These are phyloP conservation scores for Viola odorata DNA, from an alignment of 345 rosid species.

Conservation along the genomic window DNA sequence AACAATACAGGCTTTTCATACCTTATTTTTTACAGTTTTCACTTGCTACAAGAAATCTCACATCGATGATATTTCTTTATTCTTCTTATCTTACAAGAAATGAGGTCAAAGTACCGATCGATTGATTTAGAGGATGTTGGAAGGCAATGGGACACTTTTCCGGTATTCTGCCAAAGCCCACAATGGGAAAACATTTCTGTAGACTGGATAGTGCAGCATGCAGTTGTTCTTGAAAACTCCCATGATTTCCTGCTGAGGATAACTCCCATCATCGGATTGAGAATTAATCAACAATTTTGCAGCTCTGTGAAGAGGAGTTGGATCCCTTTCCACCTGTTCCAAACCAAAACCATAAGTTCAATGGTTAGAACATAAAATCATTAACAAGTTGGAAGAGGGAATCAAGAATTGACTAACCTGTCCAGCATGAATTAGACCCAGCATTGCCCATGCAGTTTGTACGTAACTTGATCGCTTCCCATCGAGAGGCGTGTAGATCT, in stretches of 20 bases:
- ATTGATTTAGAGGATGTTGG: conserved; percentile 3
- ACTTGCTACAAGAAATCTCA: too few relatives aligned
- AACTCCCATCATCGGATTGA: conserved; percentile 55
- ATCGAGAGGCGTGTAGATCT: conserved; percentile 44
- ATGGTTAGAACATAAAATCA: neutral
- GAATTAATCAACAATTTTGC: conserved; percentile 67
- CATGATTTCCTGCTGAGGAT: conserved; percentile 47
- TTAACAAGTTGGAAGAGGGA: neutral
- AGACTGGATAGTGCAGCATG: conserved; percentile 37
- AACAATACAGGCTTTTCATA: too few relatives aligned
- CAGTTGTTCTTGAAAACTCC: conserved; percentile 43
- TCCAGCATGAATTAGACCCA: conserved; percentile 43
- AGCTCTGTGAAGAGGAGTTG: conserved; percentile 55
- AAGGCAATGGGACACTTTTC: conserved; percentile 19
- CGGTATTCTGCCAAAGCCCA: conserved; percentile 47
- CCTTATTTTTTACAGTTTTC: too few relatives aligned
- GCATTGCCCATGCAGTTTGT: conserved; percentile 48
- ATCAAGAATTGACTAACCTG: conserved; percentile 29
- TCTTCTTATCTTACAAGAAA: too few relatives aligned
- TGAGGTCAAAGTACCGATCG: neutral
- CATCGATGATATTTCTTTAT: too few relatives aligned
- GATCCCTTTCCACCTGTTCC: conserved; percentile 30
- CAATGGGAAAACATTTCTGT: conserved; percentile 38
- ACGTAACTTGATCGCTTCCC: conserved; percentile 44
- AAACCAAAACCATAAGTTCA: too few relatives aligned